These are phyloP conservation scores for Trichoderma pleuroti DNA, from an alignment of 2,329 filamentous ascomycete genomes.

Conservation along the genomic window DNA sequence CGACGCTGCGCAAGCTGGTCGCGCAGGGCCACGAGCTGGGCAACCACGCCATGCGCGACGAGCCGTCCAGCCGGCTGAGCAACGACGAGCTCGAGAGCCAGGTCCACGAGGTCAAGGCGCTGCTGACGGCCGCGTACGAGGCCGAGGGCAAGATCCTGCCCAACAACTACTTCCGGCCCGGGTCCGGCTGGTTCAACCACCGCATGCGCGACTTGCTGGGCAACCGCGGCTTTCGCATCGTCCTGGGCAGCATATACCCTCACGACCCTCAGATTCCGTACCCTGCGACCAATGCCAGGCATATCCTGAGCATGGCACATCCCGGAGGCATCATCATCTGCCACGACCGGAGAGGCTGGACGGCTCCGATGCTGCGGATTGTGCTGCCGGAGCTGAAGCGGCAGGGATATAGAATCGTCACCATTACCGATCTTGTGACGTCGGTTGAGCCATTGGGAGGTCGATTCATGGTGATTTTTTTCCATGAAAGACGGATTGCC, in stretches of 20 bases:
- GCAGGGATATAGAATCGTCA: slow-evolving; percentile 68
- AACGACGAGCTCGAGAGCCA: slow-evolving; percentile 58
- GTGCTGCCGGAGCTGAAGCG: slow-evolving; percentile 69
- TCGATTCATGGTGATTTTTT: slow-evolving; percentile 20
- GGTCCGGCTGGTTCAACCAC: slow-evolving; percentile 76
- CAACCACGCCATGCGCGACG: slow-evolving; percentile 88
- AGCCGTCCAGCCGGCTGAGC: slow-evolving; percentile 63
- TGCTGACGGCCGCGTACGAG: slow-evolving; percentile 56
- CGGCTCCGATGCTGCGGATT: slow-evolving; percentile 68
- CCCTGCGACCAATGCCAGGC: slow-evolving; percentile 66
- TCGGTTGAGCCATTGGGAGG: slow-evolving; percentile 29
- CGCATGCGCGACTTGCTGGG: slow-evolving; percentile 62
- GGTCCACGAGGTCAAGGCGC: slow-evolving; percentile 60
- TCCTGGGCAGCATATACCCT: slow-evolving; percentile 83
- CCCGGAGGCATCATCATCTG: slow-evolving; percentile 80
- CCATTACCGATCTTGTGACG: slow-evolving; percentile 63
- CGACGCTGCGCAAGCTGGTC: slow-evolving; percentile 55
- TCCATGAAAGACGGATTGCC: not conserved
- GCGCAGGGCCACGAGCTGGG: slow-evolving; percentile 66
- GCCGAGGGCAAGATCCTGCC: slow-evolving; percentile 43
- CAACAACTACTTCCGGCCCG: slow-evolving; percentile 73
- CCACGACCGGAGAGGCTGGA: slow-evolving; percentile 83
- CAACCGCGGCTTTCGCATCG: slow-evolving; percentile 64
- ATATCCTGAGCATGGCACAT: slow-evolving; percentile 75
- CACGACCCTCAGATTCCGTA: slow-evolving; percentile 83